phyloP scores from a whole-genome alignment of 164 flowering plant species.

The Stephania yunnanensis region DNA sequence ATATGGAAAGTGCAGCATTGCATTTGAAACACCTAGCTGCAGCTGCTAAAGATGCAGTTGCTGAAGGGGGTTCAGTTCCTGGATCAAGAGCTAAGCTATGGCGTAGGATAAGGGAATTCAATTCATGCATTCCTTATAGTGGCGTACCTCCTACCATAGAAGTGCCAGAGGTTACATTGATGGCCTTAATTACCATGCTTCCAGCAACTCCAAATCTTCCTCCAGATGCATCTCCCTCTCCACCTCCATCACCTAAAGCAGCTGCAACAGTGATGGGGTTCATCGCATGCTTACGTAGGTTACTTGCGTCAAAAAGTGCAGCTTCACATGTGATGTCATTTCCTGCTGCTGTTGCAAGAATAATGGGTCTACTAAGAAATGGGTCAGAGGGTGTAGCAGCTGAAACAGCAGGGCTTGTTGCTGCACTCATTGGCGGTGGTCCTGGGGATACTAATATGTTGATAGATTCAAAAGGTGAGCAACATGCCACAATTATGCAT shows the following conservation, averaged over 20 bases:
- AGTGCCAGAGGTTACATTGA: conserved; percentile 90
- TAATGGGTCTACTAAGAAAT: conserved; percentile 97
- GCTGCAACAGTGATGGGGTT: conserved; percentile 97
- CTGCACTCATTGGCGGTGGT: conserved; percentile 92
- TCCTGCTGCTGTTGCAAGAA: conserved; percentile 98
- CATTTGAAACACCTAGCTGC: conserved; percentile 92
- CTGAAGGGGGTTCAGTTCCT: conserved; percentile 94
- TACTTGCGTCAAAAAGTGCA: conserved; percentile 82
- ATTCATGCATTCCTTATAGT: conserved; percentile 83
- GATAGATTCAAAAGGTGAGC: conserved; percentile 89
- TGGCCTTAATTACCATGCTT: conserved; percentile 98
- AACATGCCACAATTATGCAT: conserved; percentile 90
- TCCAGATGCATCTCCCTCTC: conserved; percentile 88
- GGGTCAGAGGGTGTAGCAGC: conserved; percentile 98
- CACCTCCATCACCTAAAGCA: conserved; percentile 97
- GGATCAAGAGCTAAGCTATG: conserved; percentile 97
- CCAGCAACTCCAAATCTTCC: conserved; percentile 92
- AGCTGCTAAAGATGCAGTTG: conserved; percentile 93
- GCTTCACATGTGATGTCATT: conserved; percentile 97
- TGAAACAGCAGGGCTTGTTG: conserved; percentile 88
- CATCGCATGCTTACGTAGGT: conserved; percentile 78
- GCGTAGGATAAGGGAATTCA: conserved; percentile 97
- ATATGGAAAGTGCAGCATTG: conserved; percentile 71
- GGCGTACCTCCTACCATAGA: conserved; percentile 85
- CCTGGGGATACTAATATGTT: conserved; percentile 63